These are phyloP conservation scores for Lantana camara DNA, from an alignment of 257 asterid species.

Conservation along the genomic window DNA sequence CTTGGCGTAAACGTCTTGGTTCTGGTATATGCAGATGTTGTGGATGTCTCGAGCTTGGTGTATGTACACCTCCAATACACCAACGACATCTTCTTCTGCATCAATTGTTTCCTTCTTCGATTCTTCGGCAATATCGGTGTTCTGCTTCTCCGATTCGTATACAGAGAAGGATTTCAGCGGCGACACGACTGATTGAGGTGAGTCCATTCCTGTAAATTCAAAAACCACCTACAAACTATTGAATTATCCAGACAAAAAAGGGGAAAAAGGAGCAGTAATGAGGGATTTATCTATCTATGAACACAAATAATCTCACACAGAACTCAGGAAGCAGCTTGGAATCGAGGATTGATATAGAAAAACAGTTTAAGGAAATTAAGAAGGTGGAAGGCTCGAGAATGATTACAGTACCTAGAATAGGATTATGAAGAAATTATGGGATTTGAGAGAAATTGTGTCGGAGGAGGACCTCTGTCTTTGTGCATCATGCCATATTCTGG, in stretches of 20 bases:
- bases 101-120: conserved; percentile 35
- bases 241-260: neutral
- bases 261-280: neutral
- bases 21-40: conserved; percentile 94
- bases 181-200: conserved; percentile 87
- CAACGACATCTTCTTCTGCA: conserved; percentile 47
- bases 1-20: conserved; percentile 94
- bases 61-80: conserved; percentile 74
- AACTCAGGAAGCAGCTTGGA: no score
- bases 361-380: no score
- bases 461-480: neutral
- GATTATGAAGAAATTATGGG: neutral
- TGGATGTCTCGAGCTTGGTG: conserved; percentile 93
- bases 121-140: conserved; percentile 33
- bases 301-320: no score
- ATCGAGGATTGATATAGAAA: no score
- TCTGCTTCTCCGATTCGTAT: conserved; percentile 60
- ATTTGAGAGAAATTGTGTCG: neutral
- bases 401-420: neutral
- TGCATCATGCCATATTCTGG: neutral
- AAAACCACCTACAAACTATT: conserved; percentile 42
- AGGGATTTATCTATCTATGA: no score
- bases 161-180: conserved; percentile 62
- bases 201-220: conserved; percentile 63
- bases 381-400: neutral